Evolutionary conservation across 2,329 filamentous ascomycete species (phyloP), one percentile per base, ranked within the genome.

Genomic region (Trichoderma atrobrunneum): DNA sequence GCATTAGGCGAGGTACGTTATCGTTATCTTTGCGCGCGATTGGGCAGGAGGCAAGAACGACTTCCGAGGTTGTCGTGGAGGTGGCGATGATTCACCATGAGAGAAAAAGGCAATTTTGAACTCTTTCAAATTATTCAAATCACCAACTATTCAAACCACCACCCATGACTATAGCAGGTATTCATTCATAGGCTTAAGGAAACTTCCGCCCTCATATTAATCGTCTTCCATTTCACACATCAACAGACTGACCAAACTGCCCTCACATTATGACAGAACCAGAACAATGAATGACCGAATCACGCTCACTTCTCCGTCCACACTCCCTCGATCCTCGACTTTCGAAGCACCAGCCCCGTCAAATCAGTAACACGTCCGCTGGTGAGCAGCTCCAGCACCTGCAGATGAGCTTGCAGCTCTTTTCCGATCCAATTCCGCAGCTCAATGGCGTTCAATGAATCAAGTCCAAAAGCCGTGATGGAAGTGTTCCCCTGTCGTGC

Each of bases 321-420:
- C 3, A 68, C 69, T 28, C 75, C 73, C 8, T 74, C 64, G 16
- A 78, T 75, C 11, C 75, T 75, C 8, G 75, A 76, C 73, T 79
- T 79, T 39, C 74, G 76, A 62, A 80, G 67, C 18, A 79, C 75
- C 39, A 78, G 43, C 4, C 56, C 73, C 18, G 76, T 74, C 67
- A 79, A 51, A 63, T 78, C 77, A 1, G 56, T 61, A 57, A 79
- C 60, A 24, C 82, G 84, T 2, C 86, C 86, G 75, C 85, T 87
- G 7, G 84, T 86, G 48, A 89, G 78, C 72, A 89, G 77, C 76
- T 89, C 87, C 72, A 89, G 77, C 0, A 89, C 86, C 78, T 89
- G 86, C 76, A 88, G 75, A 70, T 85, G 76, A 3, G 73, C 73
- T 81, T 34, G 81, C 10, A 78, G 69, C 77, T 85, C 84, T 71